Conservation (phyloP, 1,139 yeast species). For the Pichia sp. region DNA sequence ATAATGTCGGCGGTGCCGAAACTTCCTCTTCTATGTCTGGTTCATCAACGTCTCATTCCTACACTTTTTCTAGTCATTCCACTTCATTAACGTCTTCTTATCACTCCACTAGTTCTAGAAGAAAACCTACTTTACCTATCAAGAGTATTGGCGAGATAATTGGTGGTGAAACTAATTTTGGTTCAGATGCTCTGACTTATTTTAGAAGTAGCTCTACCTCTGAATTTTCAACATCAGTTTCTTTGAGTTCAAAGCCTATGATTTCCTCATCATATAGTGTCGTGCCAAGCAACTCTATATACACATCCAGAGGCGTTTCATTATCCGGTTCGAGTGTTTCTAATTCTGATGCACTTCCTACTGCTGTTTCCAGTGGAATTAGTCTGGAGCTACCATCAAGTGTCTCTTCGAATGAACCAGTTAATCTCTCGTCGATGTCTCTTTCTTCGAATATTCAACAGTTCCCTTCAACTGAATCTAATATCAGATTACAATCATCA, state of each 20-base stretch:
- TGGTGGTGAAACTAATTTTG: conserved; percentile 1
- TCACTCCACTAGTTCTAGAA: no score
- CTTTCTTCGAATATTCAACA: not conserved
- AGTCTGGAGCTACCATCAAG: not conserved
- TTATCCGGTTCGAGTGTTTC: not conserved
- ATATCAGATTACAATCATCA: no score
- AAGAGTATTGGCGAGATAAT: not conserved
- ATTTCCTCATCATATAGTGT: no score
- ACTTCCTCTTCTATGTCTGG: no score
- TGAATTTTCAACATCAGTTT: not conserved
- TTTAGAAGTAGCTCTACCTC: not conserved
- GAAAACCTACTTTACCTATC: not conserved
- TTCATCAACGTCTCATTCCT: no score
- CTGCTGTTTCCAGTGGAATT: not conserved
- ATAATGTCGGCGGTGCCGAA: no score
- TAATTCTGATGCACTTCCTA: not conserved
- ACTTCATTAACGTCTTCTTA: no score
- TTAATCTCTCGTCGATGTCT: not conserved
- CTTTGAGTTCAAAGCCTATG: not conserved
- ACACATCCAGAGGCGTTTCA: no score
- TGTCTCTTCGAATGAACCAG: not conserved
- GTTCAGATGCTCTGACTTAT: not conserved
- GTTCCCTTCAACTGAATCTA: not conserved
- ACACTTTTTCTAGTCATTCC: no score
- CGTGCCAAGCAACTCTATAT: no score